Conservation (phyloP, 169 alveolate genomes). For the Plasmodium berghei region DNA sequence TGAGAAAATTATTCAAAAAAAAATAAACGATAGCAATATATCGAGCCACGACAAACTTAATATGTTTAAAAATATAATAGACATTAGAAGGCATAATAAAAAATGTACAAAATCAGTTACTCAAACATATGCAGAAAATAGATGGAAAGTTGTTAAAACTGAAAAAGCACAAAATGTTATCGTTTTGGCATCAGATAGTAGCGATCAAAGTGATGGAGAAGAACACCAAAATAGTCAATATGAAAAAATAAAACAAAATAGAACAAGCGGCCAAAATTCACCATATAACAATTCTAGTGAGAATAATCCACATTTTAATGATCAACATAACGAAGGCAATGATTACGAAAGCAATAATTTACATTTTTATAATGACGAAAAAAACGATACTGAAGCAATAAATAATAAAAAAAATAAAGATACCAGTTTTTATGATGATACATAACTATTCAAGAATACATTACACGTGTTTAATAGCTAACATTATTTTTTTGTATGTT, state of each 20-base stretch:
- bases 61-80: constrained; percentile 37
- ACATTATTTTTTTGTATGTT: no score
- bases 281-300: neutral
- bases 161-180: constrained; percentile 5
- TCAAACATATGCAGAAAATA: constrained; percentile 55
- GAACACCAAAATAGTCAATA: neutral
- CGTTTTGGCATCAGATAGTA: constrained; percentile 20
- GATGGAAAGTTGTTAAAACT: constrained; percentile 41
- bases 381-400: neutral
- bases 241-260: neutral
- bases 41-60: constrained; percentile 26
- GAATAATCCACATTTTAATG: neutral
- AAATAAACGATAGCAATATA: constrained; percentile 1
- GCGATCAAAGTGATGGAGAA: constrained; percentile 7
- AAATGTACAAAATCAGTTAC: constrained; percentile 12
- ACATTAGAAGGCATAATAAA: constrained; percentile 55
- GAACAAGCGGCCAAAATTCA: neutral
- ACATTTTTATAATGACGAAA: neutral
- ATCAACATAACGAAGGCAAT: neutral
- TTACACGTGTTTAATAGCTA: no score
- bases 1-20: constrained; percentile 25
- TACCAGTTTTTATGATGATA: constrained; percentile 23
- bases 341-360: constrained; percentile 1
- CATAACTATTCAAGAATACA: neutral
- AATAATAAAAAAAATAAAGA: neutral